These are phyloP conservation scores for Termitomyces sp. DNA, from an alignment of 768 basidiomycete species.

Conservation along the genomic window DNA sequence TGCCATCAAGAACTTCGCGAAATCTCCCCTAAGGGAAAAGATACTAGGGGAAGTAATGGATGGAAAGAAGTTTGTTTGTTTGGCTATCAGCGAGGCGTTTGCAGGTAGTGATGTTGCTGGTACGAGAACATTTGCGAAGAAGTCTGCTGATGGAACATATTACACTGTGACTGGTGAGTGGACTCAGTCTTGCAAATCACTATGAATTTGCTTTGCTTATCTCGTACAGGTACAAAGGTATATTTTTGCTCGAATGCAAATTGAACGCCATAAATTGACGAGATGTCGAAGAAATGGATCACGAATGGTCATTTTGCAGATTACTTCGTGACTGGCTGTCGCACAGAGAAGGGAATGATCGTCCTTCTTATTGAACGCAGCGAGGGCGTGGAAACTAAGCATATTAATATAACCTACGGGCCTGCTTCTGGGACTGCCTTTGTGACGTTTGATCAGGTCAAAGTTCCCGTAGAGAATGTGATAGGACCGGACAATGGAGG, in stretches of 20 bases:
- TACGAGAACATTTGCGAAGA: conserved; percentile 53
- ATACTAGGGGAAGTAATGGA: conserved; percentile 45
- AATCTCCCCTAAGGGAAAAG: conserved; percentile 40
- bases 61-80: conserved; percentile 65
- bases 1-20: conserved; percentile 38
- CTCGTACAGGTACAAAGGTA: conserved; percentile 11
- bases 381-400: conserved; percentile 18
- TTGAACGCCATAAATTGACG: not conserved
- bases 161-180: conserved; percentile 63
- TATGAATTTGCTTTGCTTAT: conserved; percentile 5
- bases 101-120: conserved; percentile 68
- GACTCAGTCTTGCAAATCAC: conserved; percentile 19
- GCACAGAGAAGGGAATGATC: conserved; percentile 35
- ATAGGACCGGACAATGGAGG: conserved; percentile 41
- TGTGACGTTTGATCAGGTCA: conserved; percentile 26
- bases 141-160: conserved; percentile 60
- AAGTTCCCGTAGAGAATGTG: conserved; percentile 50
- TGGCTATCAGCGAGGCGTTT: conserved; percentile 75
- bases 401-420: conserved; percentile 39
- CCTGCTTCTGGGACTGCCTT: conserved; percentile 49
- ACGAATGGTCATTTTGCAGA: conserved; percentile 39
- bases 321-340: conserved; percentile 54
- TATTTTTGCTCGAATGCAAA: not conserved
- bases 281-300: conserved; percentile 14
- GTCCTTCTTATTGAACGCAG: conserved; percentile 11